phyloP scores from a whole-genome alignment of 1,284 basidiomycete species.

The Malassezia arunalokei region DNA sequence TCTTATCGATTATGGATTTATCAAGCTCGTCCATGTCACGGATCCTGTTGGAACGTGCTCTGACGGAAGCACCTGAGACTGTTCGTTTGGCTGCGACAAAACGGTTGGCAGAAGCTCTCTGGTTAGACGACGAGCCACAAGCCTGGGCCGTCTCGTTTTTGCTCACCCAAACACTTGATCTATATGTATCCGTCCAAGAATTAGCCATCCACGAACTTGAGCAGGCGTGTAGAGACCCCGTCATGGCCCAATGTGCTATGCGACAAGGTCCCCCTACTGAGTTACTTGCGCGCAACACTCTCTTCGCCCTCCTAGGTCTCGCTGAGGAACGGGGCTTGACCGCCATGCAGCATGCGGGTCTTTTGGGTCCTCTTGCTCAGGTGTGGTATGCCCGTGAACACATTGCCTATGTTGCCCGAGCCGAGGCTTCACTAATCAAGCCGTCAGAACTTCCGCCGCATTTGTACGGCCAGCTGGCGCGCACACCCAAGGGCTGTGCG shows the following conservation, averaged over 20 bases:
- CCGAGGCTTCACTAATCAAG: conserved; percentile 55
- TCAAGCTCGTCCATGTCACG: conserved; percentile 31
- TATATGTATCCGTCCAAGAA: conserved; percentile 73
- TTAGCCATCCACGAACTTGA: conserved; percentile 77
- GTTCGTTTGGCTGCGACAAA: conserved; percentile 70
- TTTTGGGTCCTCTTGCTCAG: conserved; percentile 88
- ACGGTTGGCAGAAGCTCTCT: conserved; percentile 57
- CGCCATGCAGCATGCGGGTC: conserved; percentile 78
- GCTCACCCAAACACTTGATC: conserved; percentile 89
- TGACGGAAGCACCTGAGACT: conserved; percentile 52
- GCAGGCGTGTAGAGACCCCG: conserved; percentile 72
- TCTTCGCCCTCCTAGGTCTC: conserved; percentile 74
- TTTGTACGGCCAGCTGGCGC: conserved; percentile 94
- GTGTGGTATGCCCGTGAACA: conserved; percentile 58
- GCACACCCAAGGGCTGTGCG: conserved; percentile 84
- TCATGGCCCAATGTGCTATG: conserved; percentile 76
- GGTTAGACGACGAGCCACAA: conserved; percentile 18
- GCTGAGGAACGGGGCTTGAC: conserved; percentile 83
- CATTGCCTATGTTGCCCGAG: conserved; percentile 66
- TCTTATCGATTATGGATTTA: conserved; percentile 52
- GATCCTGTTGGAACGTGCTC: conserved; percentile 70
- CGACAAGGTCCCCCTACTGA: conserved; percentile 87
- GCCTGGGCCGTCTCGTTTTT: conserved; percentile 53
- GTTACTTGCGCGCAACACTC: conserved; percentile 83
- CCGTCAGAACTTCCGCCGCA: conserved; percentile 61